A percentile compares a stretch with the other conserved stretches of the same genome.
phyloP scores from a whole-genome alignment of 192 early-diverging fungal species.

The Chytriomyces hyalinus region DNA sequence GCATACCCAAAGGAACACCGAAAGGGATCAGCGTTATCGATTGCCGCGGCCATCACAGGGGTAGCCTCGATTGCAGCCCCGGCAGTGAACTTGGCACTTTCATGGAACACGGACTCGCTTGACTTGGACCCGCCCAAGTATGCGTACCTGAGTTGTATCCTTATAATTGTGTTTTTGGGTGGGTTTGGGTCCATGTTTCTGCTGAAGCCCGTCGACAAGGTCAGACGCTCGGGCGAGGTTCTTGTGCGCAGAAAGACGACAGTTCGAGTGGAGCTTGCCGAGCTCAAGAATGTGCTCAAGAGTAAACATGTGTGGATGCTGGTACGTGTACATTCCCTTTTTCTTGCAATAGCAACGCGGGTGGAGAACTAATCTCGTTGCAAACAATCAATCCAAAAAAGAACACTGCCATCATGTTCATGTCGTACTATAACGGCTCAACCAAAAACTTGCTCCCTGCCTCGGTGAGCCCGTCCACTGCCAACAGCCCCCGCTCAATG shows the following conservation, averaged over 20 bases:
- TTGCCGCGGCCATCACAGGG: neutral
- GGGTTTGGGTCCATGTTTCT: neutral
- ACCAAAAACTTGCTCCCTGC: neutral
- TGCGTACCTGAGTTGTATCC: neutral
- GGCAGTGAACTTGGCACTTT: neutral
- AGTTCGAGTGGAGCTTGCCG: neutral
- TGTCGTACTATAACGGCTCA: constrained; percentile 20
- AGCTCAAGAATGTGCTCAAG: neutral
- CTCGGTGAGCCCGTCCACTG: neutral
- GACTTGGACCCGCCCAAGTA: neutral
- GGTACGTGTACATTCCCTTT: neutral
- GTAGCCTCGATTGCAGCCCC: neutral
- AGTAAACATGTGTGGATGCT: neutral
- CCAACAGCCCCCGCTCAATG: neutral
- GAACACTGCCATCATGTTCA: neutral
- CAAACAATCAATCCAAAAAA: neutral
- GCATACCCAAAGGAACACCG: constrained; percentile 6
- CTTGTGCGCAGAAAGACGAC: neutral
- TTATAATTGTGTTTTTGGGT: constrained; percentile 7
- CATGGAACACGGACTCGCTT: constrained; percentile 1
- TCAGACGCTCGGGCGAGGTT: neutral
- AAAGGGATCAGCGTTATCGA: neutral
- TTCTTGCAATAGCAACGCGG: neutral
- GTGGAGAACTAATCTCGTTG: neutral
- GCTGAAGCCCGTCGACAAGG: neutral